A percentile compares a stretch with the other conserved stretches of the same genome.
Conservation (phyloP, 306 rosid species). For the Dalbergia cochinchinensis region DNA sequence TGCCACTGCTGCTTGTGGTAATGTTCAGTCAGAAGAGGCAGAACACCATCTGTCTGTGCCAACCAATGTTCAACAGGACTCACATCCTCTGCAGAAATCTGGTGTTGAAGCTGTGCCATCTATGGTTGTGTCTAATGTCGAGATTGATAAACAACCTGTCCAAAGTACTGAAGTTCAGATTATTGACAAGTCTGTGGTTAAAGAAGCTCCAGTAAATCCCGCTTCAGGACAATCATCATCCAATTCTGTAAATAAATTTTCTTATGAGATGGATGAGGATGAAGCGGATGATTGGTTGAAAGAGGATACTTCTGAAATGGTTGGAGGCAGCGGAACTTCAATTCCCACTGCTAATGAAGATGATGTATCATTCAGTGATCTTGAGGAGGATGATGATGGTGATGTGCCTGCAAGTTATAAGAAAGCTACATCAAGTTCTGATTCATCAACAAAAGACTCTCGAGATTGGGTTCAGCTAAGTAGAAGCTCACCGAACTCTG, state of each 20-base stretch:
- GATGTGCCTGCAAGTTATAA: conserved; percentile 62
- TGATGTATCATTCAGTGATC: conserved; percentile 98
- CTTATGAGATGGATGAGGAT: conserved; percentile 69
- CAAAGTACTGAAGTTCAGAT: conserved; percentile 58
- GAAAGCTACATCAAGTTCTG: conserved; percentile 75
- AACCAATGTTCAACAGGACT: conserved; percentile 53
- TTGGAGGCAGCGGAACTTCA: conserved; percentile 69
- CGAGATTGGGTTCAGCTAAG: conserved; percentile 92
- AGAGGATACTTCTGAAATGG: conserved; percentile 80
- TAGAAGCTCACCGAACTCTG: conserved; percentile 74
- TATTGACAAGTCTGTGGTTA: conserved; percentile 68
- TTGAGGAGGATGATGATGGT: conserved; percentile 83
- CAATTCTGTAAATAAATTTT: conserved; percentile 53
- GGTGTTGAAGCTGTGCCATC: conserved; percentile 55
- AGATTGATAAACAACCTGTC: conserved; percentile 68
- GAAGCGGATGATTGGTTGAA: conserved; percentile 97
- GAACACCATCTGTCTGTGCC: conserved; percentile 71
- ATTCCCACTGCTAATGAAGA: conserved; percentile 73
- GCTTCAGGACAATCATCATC: conserved; percentile 48
- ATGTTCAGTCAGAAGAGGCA: conserved; percentile 51
- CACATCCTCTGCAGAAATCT: conserved; percentile 52
- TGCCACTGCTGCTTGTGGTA: background rate
- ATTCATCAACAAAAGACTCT: conserved; percentile 86
- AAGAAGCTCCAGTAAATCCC: conserved; percentile 60
- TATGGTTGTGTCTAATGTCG: conserved; percentile 48